Conservation (phyloP, 1,284 basidiomycete genomes). For the Cutaneotrichosporon cutaneum region DNA sequence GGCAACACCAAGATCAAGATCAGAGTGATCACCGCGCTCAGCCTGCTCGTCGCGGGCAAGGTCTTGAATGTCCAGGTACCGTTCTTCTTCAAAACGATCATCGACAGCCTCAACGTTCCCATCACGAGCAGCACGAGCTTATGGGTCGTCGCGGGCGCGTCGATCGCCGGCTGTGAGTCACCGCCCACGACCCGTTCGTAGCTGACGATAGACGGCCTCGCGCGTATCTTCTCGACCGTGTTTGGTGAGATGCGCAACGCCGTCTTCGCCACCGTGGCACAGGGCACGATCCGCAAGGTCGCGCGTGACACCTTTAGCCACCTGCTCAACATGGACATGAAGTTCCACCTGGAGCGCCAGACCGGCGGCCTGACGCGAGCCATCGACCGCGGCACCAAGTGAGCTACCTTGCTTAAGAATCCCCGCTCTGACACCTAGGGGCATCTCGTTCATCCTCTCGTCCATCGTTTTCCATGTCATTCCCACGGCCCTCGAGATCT, state of each 20-base stretch:
- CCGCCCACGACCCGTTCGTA: background rate
- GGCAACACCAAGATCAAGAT: constrained; percentile 58
- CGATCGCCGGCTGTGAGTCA: constrained; percentile 82
- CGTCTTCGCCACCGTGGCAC: constrained; percentile 93
- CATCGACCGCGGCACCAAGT: constrained; percentile 97
- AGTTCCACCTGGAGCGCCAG: constrained; percentile 89
- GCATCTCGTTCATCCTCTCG: constrained; percentile 91
- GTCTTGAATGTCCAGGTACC: constrained; percentile 97
- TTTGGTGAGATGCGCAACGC: constrained; percentile 94
- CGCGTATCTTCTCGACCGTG: constrained; percentile 82
- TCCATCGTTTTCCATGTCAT: constrained; percentile 93
- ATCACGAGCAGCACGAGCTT: constrained; percentile 75
- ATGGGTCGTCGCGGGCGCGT: constrained; percentile 85
- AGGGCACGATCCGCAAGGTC: constrained; percentile 88
- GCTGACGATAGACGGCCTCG: constrained; percentile 70
- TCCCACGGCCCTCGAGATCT: constrained; percentile 93
- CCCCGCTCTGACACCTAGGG: constrained; percentile 58
- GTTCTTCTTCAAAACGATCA: constrained; percentile 86
- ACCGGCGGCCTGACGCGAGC: constrained; percentile 94
- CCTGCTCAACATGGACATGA: constrained; percentile 82
- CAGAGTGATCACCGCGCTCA: constrained; percentile 80
- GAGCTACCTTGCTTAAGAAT: too few species aligned
- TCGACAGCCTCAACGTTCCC: constrained; percentile 85
- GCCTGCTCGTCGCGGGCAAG: constrained; percentile 81
- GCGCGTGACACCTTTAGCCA: constrained; percentile 92